A percentile compares a stretch with the other conserved stretches of the same genome.
Conservation (phyloP, 805 yeast species). For the Saccharomyces jurei region DNA sequence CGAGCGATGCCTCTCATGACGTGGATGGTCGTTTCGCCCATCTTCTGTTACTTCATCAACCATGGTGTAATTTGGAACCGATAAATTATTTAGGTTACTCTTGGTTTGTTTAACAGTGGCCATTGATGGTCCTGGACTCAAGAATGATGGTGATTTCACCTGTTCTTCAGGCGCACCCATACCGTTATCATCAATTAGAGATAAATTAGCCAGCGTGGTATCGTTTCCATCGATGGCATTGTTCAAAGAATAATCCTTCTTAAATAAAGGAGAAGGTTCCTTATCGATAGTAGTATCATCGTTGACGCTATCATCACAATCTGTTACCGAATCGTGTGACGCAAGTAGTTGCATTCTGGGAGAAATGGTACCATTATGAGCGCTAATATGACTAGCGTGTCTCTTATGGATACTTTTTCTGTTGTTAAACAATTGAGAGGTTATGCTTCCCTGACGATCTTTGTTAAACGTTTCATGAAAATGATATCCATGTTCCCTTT, state of each 20-base stretch:
- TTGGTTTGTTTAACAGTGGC: constrained; percentile 19
- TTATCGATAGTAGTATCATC: not conserved
- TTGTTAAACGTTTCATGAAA: constrained; percentile 3
- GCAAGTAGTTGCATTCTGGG: not conserved
- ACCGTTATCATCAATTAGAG: constrained; percentile 8
- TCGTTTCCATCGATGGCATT: not conserved
- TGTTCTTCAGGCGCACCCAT: constrained; percentile 1
- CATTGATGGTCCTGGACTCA: constrained; percentile 17
- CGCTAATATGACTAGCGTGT: constrained; percentile 2
- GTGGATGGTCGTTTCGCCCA: not conserved
- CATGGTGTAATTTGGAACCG: not conserved
- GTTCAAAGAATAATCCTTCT: constrained; percentile 4
- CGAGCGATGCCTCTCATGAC: constrained; percentile 2
- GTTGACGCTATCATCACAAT: not conserved
- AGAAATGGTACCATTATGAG: not conserved
- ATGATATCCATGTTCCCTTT: constrained; percentile 2
- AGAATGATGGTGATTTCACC: constrained; percentile 6
- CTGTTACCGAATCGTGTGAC: not conserved
- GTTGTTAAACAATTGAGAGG: constrained; percentile 18
- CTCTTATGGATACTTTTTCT: constrained; percentile 10
- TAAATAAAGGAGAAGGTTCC: constrained; percentile 2
- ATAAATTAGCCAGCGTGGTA: constrained; percentile 12
- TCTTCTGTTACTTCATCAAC: not conserved
- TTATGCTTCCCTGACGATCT: constrained; percentile 10
- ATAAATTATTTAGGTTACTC: constrained; percentile 5